Evolutionary conservation across 352 stramenopile genomes (phyloP).

Genomic region (Phytopythium boreale): DNA sequence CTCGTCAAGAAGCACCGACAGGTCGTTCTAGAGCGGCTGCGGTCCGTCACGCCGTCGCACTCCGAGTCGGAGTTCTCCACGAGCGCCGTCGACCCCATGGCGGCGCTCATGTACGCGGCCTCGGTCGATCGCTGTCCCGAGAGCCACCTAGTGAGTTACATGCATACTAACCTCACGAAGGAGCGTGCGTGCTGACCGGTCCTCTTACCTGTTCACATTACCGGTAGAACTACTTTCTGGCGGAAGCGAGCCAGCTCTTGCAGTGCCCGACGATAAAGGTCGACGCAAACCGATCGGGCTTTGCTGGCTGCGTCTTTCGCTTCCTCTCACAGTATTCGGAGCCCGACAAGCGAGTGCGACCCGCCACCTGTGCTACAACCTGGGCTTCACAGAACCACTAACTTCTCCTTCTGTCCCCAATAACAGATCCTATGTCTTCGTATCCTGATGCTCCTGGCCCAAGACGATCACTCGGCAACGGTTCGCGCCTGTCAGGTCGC

Average conservation of each 20-base stretch:
- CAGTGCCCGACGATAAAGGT: slow-evolving; percentile 37
- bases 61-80: slow-evolving; percentile 53
- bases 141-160: slow-evolving; percentile 38
- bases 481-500: slow-evolving; percentile 58
- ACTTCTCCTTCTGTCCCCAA: not conserved
- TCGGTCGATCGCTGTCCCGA: slow-evolving; percentile 62
- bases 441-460: slow-evolving; percentile 51
- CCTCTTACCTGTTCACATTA: too few species aligned
- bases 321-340: slow-evolving; percentile 54
- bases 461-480: slow-evolving; percentile 44
- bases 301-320: slow-evolving; percentile 55
- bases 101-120: slow-evolving; percentile 58
- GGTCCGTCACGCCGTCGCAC: slow-evolving; percentile 26
- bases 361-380: not conserved
- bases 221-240: slow-evolving; percentile 54
- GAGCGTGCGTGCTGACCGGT: too few species aligned
- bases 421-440: slow-evolving; percentile 49
- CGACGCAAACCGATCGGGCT: slow-evolving; percentile 50
- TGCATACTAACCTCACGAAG: not conserved
- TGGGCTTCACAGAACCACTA: not conserved
- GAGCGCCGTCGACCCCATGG: slow-evolving; percentile 49
- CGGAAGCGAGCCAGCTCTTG: slow-evolving; percentile 52
- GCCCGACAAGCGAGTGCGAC: slow-evolving; percentile 48
- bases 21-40: slow-evolving; percentile 32
- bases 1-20: slow-evolving; percentile 56